Conservation (phyloP, 768 basidiomycete genomes). For the Tulasnella sp. region DNA sequence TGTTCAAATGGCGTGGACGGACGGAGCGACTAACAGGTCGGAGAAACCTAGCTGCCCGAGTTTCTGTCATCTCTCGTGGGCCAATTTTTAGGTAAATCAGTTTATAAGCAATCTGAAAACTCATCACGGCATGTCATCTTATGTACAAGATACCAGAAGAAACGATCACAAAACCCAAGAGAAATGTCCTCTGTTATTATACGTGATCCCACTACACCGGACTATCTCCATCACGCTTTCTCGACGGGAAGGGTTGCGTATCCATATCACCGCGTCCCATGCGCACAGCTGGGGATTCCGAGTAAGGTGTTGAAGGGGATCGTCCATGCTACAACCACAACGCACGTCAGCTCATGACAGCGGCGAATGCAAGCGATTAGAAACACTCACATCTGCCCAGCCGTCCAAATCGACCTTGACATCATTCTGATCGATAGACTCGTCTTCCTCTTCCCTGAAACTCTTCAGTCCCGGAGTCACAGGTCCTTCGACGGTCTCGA, state of each 20-base stretch:
- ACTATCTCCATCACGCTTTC: not conserved
- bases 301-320: not conserved
- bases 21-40: too few species aligned
- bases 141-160: not conserved
- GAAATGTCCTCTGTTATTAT: not conserved
- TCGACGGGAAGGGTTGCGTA: too few species aligned
- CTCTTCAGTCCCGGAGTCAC: not conserved
- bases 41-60: too few species aligned
- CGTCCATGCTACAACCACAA: not conserved
- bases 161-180: not conserved
- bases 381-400: not conserved
- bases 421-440: not conserved
- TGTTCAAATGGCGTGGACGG: too few species aligned
- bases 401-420: constrained; percentile 6
- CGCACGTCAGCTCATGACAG: not conserved
- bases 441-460: not conserved
- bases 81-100: not conserved
- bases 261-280: too few species aligned
- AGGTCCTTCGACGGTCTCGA: not conserved
- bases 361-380: not conserved
- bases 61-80: not conserved
- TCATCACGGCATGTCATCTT: not conserved
- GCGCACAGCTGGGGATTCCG: not conserved
- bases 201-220: not conserved
- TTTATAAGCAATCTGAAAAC: not conserved